Base-by-base conservation (phyloP, 1,284 basidiomycete genomes). In the Lentinus polychrous region DNA sequence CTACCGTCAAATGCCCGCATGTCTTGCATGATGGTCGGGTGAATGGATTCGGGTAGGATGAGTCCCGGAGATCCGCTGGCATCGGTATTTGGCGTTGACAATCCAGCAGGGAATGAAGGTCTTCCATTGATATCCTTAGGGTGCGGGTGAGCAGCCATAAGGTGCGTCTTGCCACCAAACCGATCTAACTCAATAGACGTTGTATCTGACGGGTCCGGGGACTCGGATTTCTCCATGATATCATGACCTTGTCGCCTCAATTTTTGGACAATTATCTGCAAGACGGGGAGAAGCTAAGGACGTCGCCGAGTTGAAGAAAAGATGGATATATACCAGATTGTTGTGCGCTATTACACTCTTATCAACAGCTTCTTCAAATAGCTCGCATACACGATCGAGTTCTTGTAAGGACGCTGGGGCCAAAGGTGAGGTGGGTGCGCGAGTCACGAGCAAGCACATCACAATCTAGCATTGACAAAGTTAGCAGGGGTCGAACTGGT, bases 391-490 rank as follows among this genome's bases (percentile, higher is more conserved):
- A 14, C 63, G 60, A 52, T 80, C 75, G 12, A 86, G 65, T 55
- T 84, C 79, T n/a, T 73, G 69, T 35, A 84, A 52, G 6, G 83
- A 75, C 1, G 78, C 69, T 3, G 65, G 59, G 0, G 79, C 71
- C 55, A 86, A 66, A 33, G 73, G 76, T 1, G 78, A 81, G 11
- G 61, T 69, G 0, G 83, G 80, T 1, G 80, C 75, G 12, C 74
- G 72, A 3, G 75, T 78, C 1, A 78, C 76, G 4, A 86, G 63
- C 46, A 86, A 68, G 50, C 81, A 82, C 76, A 86, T 78, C 2
- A 83, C 76, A 49, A 86, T 78, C 84, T 87, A 54, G 22, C 22
- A 8, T 24, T 24, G 41, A 46, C 47, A 43, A 31, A 11, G 40
- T 22, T 45, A 45, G 46, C 33, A 12, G 46, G 14, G 8, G 40